Percentiles rank a stretch among this genome's conserved stretches.
phyloP scores from a whole-genome alignment of 2,329 filamentous ascomycete genomes.

The Monilinia fructicola region DNA sequence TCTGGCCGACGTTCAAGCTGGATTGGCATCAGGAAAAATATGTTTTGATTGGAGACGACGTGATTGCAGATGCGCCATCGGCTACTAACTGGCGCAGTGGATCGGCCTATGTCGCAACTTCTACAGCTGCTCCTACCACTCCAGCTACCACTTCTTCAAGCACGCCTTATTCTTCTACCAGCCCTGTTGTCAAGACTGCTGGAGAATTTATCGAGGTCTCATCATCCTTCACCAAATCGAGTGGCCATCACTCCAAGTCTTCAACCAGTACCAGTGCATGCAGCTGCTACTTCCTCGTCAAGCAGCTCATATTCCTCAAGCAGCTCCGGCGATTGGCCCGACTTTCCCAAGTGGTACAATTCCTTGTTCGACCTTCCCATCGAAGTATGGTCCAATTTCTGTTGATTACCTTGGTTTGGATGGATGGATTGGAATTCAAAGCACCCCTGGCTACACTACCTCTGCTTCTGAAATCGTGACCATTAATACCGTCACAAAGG shows the following conservation, averaged over 20 bases:
- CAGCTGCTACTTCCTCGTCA: constrained; percentile 30
- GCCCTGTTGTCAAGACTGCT: constrained; percentile 8
- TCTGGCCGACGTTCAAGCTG: constrained; percentile 64
- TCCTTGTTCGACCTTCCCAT: constrained; percentile 72
- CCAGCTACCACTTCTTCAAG: constrained; percentile 29
- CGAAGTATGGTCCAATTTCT: constrained; percentile 73
- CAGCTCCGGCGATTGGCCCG: constrained; percentile 55
- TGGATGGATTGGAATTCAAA: constrained; percentile 81
- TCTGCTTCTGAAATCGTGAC: constrained; percentile 57
- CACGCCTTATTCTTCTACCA: constrained; percentile 17
- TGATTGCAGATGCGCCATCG: constrained; percentile 50
- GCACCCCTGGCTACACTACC: constrained; percentile 51
- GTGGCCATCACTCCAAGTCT: constrained; percentile 30
- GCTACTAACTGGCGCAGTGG: constrained; percentile 40
- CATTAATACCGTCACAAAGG: constrained; percentile 63
- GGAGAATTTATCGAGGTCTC: constrained; percentile 7
- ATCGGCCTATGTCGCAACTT: constrained; percentile 37
- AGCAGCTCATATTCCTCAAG: constrained; percentile 19
- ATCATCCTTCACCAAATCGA: constrained; percentile 21
- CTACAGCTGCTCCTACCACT: constrained; percentile 32
- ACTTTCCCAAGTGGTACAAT: constrained; percentile 80
- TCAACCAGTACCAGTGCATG: constrained; percentile 3
- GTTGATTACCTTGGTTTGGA: constrained; percentile 66
- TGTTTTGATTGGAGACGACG: constrained; percentile 59
- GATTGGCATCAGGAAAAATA: constrained; percentile 71